Base-by-base conservation (phyloP, 352 stramenopile species). In the Pythium coloratum region DNA sequence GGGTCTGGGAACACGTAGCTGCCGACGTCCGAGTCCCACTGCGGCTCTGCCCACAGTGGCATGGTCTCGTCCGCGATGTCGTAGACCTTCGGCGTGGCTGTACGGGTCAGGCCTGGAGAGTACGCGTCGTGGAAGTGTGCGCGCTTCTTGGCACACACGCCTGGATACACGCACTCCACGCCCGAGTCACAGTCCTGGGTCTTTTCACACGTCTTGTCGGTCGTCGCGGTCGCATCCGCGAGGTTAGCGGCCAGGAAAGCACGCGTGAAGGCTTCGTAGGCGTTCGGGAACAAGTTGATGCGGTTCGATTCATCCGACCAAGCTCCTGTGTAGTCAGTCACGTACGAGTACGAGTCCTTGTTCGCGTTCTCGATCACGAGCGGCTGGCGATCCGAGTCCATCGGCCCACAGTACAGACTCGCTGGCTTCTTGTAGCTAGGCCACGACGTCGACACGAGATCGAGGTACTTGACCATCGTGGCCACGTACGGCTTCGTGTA, bases 1-100 rank as follows among this genome's bases (percentile, higher is more conserved):
- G 86, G 86, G 65, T 95, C 84, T 26, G 86, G 84, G 75, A 92
- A 95, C 65, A 87, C 85, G 58, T 91, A 92, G 67, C 78, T 91
- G 18, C 82, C 80, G 44, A 93, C 85, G 65, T 88, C 81, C 0
- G 54, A 53, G 44, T 76, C 74, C 86, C 86, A 95, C 34, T 81
- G 64, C 26, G 86, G 86, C 66, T 95, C 86, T 6, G 76, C 82
- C 86, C 86, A 95, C 28, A 95, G 69, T n/a, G 86, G 84, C 75
- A 89, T 78, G 4, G 38, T 80, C 20, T 77, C 77, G 59, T 95
- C 78, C n/a, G 87, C 58, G 34, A 95, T 67, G 8, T 85, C 72
- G 66, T 89, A 95, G 3, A 84, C 46, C 12, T 86, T 69, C 6
- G 75, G 38, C 6, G 69, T 77, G 3, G 64, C 62, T 3, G 84